Conservation (phyloP, 148 eudicot species). For the Pouteria glomerata region DNA sequence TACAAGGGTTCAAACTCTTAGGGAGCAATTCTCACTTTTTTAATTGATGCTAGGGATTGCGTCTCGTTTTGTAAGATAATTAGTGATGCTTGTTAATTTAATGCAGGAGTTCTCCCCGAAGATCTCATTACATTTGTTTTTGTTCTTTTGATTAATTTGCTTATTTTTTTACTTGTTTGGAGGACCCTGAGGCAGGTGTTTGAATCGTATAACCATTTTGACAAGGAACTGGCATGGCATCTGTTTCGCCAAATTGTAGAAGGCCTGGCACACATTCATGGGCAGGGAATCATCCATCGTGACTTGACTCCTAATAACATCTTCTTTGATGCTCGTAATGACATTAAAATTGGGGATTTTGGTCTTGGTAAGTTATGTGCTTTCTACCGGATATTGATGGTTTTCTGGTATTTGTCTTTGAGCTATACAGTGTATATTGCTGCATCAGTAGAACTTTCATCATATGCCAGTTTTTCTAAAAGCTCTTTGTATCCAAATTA, state of each 20-base stretch:
- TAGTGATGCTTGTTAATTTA: neutral
- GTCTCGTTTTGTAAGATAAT: neutral
- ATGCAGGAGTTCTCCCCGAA: neutral
- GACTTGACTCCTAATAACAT: slow-evolving; percentile 97
- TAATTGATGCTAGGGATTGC: neutral
- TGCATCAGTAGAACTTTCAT: neutral
- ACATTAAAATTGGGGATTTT: slow-evolving; percentile 97
- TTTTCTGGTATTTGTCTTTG: neutral
- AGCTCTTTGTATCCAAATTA: neutral
- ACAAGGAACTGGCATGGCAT: slow-evolving; percentile 91
- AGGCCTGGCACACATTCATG: slow-evolving; percentile 92
- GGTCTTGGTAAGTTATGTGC: slow-evolving; percentile 70
- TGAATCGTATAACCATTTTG: slow-evolving; percentile 83
- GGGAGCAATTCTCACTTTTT: too few species aligned
- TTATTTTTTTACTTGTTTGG: slow-evolving; percentile 19
- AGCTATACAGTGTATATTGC: neutral
- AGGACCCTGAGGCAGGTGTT: slow-evolving; percentile 87
- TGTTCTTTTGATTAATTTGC: slow-evolving; percentile 7
- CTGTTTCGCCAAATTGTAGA: slow-evolving; percentile 90
- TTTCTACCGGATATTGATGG: neutral
- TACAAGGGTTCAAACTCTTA: too few species aligned
- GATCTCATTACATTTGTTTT: too few species aligned
- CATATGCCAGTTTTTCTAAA: neutral
- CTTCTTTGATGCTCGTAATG: slow-evolving; percentile 94
- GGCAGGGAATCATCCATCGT: slow-evolving; percentile 95